Evolutionary conservation across 2,329 filamentous ascomycete species (phyloP).

Genomic region (Pseudogymnoascus destructans): DNA sequence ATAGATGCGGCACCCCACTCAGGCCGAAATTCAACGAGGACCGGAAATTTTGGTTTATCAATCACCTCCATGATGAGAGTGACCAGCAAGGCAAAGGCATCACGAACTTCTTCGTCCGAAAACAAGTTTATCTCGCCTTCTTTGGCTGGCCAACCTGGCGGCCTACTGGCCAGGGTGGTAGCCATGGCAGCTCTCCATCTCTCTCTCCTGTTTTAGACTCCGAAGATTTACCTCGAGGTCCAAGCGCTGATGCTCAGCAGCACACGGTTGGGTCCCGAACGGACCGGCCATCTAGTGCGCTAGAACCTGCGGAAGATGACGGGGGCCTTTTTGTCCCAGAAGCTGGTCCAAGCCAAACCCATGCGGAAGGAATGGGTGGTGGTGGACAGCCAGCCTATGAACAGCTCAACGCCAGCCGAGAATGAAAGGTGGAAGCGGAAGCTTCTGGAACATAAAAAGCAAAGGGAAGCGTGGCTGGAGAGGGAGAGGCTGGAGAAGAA

Average conservation of each 20-base stretch:
- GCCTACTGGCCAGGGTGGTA: background rate
- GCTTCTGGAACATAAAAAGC: background rate
- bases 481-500: background rate
- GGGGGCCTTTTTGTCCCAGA: background rate
- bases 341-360: background rate
- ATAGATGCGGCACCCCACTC: constrained; percentile 1
- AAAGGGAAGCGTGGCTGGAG: background rate
- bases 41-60: constrained; percentile 12
- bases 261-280: background rate
- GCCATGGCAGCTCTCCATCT: background rate
- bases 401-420: background rate
- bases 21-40: constrained; percentile 11
- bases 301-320: background rate
- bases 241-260: background rate
- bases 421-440: background rate
- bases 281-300: background rate
- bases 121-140: constrained; percentile 15
- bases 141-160: constrained; percentile 10
- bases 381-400: background rate
- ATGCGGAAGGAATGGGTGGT: background rate
- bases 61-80: constrained; percentile 12
- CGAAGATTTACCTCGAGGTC: background rate
- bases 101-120: constrained; percentile 15
- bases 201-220: background rate
- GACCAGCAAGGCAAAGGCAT: constrained; percentile 11